A percentile compares a stretch with the other conserved stretches of the same genome.
Evolutionary conservation across 495 filamentous ascomycete genomes (phyloP).

Genomic region (Diplogelasinospora grovesii): DNA sequence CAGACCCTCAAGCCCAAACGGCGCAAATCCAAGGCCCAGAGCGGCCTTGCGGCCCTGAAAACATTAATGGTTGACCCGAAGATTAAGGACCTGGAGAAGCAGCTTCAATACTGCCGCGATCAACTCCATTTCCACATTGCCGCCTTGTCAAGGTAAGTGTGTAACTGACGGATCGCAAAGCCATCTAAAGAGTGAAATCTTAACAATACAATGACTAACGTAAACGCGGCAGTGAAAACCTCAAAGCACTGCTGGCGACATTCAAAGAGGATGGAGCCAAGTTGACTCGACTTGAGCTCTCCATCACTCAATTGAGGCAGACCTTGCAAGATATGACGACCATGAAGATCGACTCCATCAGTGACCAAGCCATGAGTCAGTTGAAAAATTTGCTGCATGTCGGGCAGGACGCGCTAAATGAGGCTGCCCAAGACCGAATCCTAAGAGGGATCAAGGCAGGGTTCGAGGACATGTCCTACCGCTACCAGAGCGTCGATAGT

Average conservation of each 20-base stretch:
- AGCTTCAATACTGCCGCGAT: slow-evolving; percentile 12
- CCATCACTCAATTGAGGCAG: neutral
- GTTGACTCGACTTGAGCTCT: neutral
- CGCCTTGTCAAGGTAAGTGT: neutral
- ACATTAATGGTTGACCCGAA: slow-evolving; percentile 14
- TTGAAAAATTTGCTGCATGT: slow-evolving; percentile 7
- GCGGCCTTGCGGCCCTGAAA: slow-evolving; percentile 12
- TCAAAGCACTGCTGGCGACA: neutral
- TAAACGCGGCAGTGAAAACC: neutral
- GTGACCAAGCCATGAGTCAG: slow-evolving; percentile 1
- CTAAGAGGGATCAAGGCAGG: slow-evolving; percentile 11
- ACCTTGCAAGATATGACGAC: too few relatives aligned
- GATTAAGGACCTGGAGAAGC: slow-evolving; percentile 14
- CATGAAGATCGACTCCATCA: neutral
- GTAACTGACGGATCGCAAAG: too few relatives aligned
- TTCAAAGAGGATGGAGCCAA: neutral
- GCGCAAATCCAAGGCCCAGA: slow-evolving; percentile 15
- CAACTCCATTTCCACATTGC: slow-evolving; percentile 3
- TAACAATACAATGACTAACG: neutral
- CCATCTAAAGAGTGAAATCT: neutral
- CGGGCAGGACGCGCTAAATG: neutral
- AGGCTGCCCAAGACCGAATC: slow-evolving; percentile 6
- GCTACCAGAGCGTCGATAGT: slow-evolving; percentile 7
- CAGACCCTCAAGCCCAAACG: slow-evolving; percentile 19
- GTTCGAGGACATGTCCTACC: slow-evolving; percentile 18